Base-by-base conservation (phyloP, 1,284 basidiomycete genomes). In the Sparassis latifolia region DNA sequence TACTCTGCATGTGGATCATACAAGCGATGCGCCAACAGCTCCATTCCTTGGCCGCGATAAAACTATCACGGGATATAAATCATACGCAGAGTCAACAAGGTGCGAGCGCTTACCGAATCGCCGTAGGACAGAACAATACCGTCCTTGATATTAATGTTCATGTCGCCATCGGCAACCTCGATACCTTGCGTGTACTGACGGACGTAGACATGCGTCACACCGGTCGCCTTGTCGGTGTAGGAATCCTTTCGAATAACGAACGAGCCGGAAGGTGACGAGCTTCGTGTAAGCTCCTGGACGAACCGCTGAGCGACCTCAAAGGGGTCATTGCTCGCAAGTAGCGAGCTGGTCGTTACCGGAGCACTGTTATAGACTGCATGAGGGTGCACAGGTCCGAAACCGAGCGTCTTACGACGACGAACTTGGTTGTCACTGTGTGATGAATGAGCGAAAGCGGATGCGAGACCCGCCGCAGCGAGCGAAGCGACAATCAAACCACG, bases 121-220 rank as follows among this genome's bases (percentile, higher is more conserved):
- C 91, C 91, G 60, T 84, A 89, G 0, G 88, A 92, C 45, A 94
- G 63, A 10, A 96, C 78, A 48, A 75, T 70, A 47, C 91, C 92
- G 53, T 88, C 79, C 69, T 86, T 87, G 65, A 95, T 75, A 72
- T 96, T 95, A 64, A 97, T 70, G 67, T 96, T 95, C 69, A 94
- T 79, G 69, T 94, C 86, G 42, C 86, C 92, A 62, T 97, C 90
- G 12, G 80, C 76, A 10, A 97, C 90, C 64, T 94, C 90, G 49
- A 94, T 72, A 40, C 91, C 90, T 55, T 88, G 82, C 60, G 94
- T 67, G 48, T 88, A 58, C 69, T 97, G 92, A 56, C 84, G 80
- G 55, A 86, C 81, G 61, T 91, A 94, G 58, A 92, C 74, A 67
- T 95, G 90, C 27, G 89, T 86, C 44, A 94, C 77, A n/a, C 86